A percentile compares a stretch with the other conserved stretches of the same genome.
Evolutionary conservation across 441 rosid species (phyloP).

Genomic region (Euphorbia celastroides): DNA sequence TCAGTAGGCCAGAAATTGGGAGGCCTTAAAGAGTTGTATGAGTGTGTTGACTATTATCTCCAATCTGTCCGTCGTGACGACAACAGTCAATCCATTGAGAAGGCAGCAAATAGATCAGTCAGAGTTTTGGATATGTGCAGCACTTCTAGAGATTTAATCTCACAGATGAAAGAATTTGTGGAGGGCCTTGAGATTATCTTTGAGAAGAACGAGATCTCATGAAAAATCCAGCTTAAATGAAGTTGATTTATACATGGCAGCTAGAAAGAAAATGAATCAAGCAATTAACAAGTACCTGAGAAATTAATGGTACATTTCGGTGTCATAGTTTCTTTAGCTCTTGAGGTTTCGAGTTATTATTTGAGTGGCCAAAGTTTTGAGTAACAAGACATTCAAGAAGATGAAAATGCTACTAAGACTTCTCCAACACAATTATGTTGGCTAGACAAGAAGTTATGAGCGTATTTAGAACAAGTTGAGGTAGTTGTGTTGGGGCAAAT

Average conservation of each 20-base stretch:
- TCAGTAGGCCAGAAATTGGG: not conserved
- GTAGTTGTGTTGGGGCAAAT: too few relatives aligned
- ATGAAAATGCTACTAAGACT: too few relatives aligned
- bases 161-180: slow-evolving; percentile 10
- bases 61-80: not conserved
- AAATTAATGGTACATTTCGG: too few relatives aligned
- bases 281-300: not conserved
- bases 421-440: too few relatives aligned
- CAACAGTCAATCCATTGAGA: not conserved
- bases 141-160: not conserved
- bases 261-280: slow-evolving; percentile 2
- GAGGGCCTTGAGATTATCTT: slow-evolving; percentile 12
- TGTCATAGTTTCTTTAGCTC: too few relatives aligned
- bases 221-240: not conserved
- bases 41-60: slow-evolving; percentile 11
- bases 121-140: slow-evolving; percentile 13
- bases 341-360: too few relatives aligned
- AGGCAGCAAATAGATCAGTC: slow-evolving; percentile 17
- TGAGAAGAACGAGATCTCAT: not conserved
- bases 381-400: too few relatives aligned
- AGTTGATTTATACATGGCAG: slow-evolving; percentile 1
- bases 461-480: too few relatives aligned
- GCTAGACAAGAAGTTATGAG: too few relatives aligned
- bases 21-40: slow-evolving; percentile 6
- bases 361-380: too few relatives aligned